Percentiles rank a stretch among this genome's conserved stretches.
Evolutionary conservation across 805 yeast species (phyloP).

Genomic region (Teunomyces cretensis): DNA sequence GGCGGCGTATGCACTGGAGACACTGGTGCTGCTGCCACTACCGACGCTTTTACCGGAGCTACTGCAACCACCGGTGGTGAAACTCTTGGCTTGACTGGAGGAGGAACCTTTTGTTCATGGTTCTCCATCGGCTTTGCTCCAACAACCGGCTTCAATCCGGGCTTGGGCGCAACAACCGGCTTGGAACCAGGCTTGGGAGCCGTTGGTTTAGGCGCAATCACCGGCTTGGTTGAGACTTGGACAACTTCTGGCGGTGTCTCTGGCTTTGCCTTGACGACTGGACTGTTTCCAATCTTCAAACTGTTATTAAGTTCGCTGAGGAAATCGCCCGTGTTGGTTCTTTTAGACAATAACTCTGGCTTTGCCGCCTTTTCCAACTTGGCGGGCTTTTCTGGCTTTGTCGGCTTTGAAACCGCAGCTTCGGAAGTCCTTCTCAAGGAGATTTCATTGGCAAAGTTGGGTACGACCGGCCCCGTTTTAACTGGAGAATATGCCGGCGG

Average conservation of each 20-base stretch:
- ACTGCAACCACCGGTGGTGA: too few relatives aligned
- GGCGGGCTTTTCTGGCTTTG: slow-evolving; percentile 17
- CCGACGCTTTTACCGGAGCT: too few relatives aligned
- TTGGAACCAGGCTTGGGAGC: background rate
- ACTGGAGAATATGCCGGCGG: slow-evolving; percentile 24
- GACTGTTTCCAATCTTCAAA: slow-evolving; percentile 6
- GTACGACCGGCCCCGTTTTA: slow-evolving; percentile 8
- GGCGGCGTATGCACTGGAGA: slow-evolving; percentile 21
- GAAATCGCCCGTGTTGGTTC: slow-evolving; percentile 3
- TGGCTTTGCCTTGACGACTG: slow-evolving; percentile 14
- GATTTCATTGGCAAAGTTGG: slow-evolving; percentile 31
- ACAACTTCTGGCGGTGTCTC: background rate
- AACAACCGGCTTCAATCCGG: background rate
- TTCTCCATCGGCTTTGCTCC: slow-evolving; percentile 1
- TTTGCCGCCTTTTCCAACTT: slow-evolving; percentile 15
- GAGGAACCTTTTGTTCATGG: slow-evolving; percentile 16
- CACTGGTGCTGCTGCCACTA: slow-evolving; percentile 9
- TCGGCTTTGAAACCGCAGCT: background rate
- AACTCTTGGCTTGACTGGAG: slow-evolving; percentile 31
- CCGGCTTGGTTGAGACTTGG: too few relatives aligned
- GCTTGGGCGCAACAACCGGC: slow-evolving; percentile 3
- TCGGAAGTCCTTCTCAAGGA: slow-evolving; percentile 9
- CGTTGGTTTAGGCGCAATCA: background rate
- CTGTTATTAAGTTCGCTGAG: slow-evolving; percentile 8
- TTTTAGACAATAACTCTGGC: slow-evolving; percentile 9